phyloP scores from a whole-genome alignment of 2,329 filamentous ascomycete genomes.

The Aspergillus carbonarius region DNA sequence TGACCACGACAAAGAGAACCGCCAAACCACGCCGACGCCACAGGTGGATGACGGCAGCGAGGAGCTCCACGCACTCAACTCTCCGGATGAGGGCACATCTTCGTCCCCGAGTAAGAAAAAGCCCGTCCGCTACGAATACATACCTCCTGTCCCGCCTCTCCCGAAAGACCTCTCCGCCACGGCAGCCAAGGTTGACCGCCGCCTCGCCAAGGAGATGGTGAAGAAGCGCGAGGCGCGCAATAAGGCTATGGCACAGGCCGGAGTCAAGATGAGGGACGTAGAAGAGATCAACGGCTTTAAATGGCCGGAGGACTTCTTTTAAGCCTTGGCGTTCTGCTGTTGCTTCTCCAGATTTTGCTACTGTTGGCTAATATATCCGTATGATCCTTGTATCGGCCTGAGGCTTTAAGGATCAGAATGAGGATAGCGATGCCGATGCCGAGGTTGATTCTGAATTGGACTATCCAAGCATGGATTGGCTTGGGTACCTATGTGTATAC shows the following conservation, averaged over 20 bases:
- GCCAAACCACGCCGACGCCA: neutral
- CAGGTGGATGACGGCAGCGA: neutral
- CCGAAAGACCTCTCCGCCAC: conserved; percentile 34
- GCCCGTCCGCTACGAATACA: conserved; percentile 27
- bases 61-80: conserved; percentile 15
- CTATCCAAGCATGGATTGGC: neutral
- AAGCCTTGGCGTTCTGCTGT: neutral
- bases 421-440: neutral
- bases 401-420: neutral
- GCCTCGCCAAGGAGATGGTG: conserved; percentile 22
- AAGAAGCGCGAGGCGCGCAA: conserved; percentile 16
- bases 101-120: conserved; percentile 16
- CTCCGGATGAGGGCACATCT: neutral
- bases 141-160: conserved; percentile 43
- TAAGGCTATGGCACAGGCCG: conserved; percentile 5
- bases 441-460: neutral
- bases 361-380: neutral
- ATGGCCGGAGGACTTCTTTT: conserved; percentile 48
- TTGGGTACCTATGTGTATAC: neutral
- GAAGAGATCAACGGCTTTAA: conserved; percentile 29
- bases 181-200: conserved; percentile 28
- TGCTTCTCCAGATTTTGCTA: neutral
- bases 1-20: conserved; percentile 18
- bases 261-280: neutral
- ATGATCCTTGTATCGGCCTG: neutral